Evolutionary conservation across 2,329 filamentous ascomycete species (phyloP).

Genomic region (Bipolaris victoriae): DNA sequence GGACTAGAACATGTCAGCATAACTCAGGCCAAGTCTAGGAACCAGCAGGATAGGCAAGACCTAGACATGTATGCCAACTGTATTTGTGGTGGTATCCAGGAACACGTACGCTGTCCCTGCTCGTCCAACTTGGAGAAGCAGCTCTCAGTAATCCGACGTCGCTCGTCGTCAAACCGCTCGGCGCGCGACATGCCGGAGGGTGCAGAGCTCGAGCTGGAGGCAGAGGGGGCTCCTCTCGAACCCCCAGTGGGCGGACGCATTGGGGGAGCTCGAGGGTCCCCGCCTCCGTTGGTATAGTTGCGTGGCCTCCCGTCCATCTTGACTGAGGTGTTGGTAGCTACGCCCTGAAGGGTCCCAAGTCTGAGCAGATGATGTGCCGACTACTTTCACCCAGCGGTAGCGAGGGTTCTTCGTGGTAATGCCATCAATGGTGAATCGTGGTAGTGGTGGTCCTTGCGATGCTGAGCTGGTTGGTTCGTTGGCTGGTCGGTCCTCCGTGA

Average conservation of each 20-base stretch:
- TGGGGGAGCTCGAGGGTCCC: constrained; percentile 32
- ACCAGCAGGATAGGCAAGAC: neutral
- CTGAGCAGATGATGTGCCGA: constrained; percentile 1
- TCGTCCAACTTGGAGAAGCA: constrained; percentile 91
- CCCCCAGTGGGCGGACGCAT: constrained; percentile 35
- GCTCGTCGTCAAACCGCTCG: constrained; percentile 95
- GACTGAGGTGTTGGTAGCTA: neutral
- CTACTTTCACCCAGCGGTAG: constrained; percentile 23
- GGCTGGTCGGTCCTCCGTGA: constrained; percentile 8
- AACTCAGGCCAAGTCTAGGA: neutral
- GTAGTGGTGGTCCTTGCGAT: constrained; percentile 21
- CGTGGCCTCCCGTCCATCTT: constrained; percentile 46
- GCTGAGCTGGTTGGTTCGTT: constrained; percentile 14
- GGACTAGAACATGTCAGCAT: constrained; percentile 57
- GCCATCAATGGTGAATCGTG: constrained; percentile 31
- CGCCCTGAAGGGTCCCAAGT: neutral
- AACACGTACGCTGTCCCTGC: constrained; percentile 77
- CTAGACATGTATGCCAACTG: neutral
- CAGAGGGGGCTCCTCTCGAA: constrained; percentile 36
- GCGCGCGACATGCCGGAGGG: constrained; percentile 59
- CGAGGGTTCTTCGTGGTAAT: constrained; percentile 19
- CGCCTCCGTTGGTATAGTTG: constrained; percentile 39
- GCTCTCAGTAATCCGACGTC: constrained; percentile 89
- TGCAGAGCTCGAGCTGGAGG: constrained; percentile 32
- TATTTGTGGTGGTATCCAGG: neutral